Percentiles rank a stretch among this genome's conserved stretches.
These are phyloP conservation scores for Euphorbia lathyris DNA, from an alignment of 345 rosid genomes.

Conservation along the genomic window DNA sequence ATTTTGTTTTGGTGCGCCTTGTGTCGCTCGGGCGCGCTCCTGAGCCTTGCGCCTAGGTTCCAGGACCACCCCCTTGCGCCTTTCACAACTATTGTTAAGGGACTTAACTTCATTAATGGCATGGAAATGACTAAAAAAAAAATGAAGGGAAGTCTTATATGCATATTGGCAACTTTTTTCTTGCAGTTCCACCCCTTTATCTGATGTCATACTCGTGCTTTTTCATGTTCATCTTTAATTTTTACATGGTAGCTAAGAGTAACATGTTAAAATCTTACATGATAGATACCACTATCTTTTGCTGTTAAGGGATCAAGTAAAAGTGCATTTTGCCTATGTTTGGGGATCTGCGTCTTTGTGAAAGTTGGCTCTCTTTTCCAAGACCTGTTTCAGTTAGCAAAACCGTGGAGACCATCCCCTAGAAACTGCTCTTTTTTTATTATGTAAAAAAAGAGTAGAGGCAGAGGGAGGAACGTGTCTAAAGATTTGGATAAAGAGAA, in stretches of 20 bases:
- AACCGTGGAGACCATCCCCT: background rate
- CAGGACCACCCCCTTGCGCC: no score
- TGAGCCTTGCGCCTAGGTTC: no score
- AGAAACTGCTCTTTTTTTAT: background rate
- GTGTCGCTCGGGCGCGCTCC: no score
- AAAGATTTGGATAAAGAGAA: background rate
- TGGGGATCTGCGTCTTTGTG: background rate
- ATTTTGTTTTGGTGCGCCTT: no score
- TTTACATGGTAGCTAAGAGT: background rate
- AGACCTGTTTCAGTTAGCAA: background rate
- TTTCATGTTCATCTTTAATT: background rate
- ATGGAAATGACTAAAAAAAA: no score
- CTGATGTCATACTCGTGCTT: background rate
- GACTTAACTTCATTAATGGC: no score
- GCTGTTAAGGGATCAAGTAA: background rate
- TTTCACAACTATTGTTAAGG: no score
- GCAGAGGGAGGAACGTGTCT: background rate
- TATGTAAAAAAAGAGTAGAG: background rate
- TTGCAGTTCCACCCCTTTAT: background rate
- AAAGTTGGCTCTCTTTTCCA: background rate
- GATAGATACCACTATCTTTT: background rate
- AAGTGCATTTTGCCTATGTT: background rate
- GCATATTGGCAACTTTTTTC: background rate
- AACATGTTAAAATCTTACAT: background rate
- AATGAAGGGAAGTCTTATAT: no score